These are phyloP conservation scores for Fusarium subglutinans DNA, from an alignment of 2,329 filamentous ascomycete genomes.

Conservation along the genomic window DNA sequence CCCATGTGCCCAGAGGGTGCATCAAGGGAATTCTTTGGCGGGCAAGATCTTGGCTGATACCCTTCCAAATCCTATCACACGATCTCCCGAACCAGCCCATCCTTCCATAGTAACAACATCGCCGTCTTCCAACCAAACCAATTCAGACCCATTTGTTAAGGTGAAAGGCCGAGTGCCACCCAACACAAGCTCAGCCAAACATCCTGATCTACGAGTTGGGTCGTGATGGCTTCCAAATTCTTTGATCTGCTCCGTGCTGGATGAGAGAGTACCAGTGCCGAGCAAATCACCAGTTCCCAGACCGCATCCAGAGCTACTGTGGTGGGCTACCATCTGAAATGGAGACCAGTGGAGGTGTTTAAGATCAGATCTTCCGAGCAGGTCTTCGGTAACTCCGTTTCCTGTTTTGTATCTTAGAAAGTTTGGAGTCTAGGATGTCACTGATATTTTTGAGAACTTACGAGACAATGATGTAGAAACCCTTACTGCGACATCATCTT, in stretches of 20 bases:
- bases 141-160: not conserved
- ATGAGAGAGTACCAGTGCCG: not conserved
- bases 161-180: not conserved
- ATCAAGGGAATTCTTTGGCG: not conserved
- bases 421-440: accelerated
- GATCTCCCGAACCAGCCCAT: not conserved
- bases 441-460: not conserved
- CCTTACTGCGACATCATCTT: not conserved
- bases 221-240: not conserved
- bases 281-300: not conserved
- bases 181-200: not conserved
- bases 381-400: not conserved
- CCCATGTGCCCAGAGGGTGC: not conserved
- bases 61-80: not conserved
- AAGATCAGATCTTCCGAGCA: not conserved
- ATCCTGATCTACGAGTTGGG: not conserved
- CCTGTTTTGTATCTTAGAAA: not conserved
- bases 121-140: not conserved
- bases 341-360: not conserved
- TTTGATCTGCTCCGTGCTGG: not conserved
- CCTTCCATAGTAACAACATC: not conserved
- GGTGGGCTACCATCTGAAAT: not conserved
- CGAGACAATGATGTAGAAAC: not conserved
- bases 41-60: not conserved
- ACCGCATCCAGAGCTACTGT: not conserved